phyloP scores from a whole-genome alignment of 306 rosid species.

The Sechiopsis laciniata region DNA sequence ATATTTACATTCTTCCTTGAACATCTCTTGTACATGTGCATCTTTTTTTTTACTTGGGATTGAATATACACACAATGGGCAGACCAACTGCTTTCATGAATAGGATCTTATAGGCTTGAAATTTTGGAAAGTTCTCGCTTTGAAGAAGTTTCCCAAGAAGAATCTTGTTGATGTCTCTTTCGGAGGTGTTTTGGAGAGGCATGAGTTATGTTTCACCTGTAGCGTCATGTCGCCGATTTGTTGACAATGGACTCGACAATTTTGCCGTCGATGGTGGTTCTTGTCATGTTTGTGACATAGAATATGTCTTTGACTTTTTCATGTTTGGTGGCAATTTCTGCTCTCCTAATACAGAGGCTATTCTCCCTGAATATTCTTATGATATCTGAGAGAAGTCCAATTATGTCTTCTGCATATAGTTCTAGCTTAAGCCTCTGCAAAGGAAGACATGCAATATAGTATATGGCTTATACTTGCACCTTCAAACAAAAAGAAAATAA shows the following conservation, averaged over 20 bases:
- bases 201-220: constrained; percentile 55
- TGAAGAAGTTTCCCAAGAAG: constrained; percentile 65
- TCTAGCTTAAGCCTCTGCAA: constrained; percentile 88
- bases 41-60: constrained; percentile 20
- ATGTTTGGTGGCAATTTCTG: constrained; percentile 73
- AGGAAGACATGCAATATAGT: background rate
- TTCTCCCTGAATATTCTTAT: constrained; percentile 89
- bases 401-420: constrained; percentile 66
- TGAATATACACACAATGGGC: constrained; percentile 26
- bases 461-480: background rate
- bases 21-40: constrained; percentile 23
- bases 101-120: constrained; percentile 67
- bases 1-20: constrained; percentile 17
- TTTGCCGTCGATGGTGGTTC: constrained; percentile 69
- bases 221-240: constrained; percentile 56
- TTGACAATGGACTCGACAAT: constrained; percentile 68
- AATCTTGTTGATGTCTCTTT: constrained; percentile 53
- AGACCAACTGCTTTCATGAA: constrained; percentile 35
- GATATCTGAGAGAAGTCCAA: constrained; percentile 86
- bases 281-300: constrained; percentile 79
- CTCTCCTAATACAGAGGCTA: constrained; percentile 75
- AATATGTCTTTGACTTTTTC: constrained; percentile 68
- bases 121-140: constrained; percentile 62
- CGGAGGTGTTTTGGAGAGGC: constrained; percentile 42
- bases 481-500: background rate